These are phyloP conservation scores for Corniculantispora saksenae DNA, from an alignment of 2,329 filamentous ascomycete species.

Conservation along the genomic window DNA sequence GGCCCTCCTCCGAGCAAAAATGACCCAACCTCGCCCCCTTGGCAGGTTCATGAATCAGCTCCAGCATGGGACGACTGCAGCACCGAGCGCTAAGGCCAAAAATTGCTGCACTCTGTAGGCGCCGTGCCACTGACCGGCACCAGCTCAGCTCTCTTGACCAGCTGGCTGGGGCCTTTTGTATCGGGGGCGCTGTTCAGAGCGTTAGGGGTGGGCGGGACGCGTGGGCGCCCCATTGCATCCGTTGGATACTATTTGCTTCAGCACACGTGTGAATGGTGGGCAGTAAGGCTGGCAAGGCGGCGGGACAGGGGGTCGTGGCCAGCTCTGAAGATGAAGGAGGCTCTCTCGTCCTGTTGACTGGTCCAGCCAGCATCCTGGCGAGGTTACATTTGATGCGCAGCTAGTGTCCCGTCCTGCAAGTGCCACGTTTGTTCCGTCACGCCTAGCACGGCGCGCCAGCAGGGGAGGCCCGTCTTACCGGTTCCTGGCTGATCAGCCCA, in stretches of 20 bases:
- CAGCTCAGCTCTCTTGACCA: neutral
- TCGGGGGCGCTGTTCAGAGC: neutral
- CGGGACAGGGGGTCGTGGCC: neutral
- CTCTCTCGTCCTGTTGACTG: neutral
- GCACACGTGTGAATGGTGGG: neutral
- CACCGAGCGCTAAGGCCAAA: neutral
- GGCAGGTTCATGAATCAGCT: neutral
- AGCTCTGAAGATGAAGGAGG: neutral
- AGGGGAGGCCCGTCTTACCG: neutral
- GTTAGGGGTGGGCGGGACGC: neutral
- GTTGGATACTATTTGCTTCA: neutral
- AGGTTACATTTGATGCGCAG: conserved; percentile 12
- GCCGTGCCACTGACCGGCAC: neutral
- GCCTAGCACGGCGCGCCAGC: neutral
- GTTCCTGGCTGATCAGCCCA: neutral
- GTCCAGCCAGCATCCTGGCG: conserved; percentile 2
- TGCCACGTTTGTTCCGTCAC: conserved; percentile 7
- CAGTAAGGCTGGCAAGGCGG: neutral
- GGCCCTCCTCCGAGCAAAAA: neutral
- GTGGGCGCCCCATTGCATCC: neutral
- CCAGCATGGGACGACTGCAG: neutral
- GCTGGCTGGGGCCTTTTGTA: neutral
- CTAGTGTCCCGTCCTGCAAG: conserved; percentile 6
- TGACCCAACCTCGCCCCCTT: neutral
- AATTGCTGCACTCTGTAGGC: neutral